Evolutionary conservation across 805 yeast genomes (phyloP).

Genomic region (Teunomyces gatunensis): DNA sequence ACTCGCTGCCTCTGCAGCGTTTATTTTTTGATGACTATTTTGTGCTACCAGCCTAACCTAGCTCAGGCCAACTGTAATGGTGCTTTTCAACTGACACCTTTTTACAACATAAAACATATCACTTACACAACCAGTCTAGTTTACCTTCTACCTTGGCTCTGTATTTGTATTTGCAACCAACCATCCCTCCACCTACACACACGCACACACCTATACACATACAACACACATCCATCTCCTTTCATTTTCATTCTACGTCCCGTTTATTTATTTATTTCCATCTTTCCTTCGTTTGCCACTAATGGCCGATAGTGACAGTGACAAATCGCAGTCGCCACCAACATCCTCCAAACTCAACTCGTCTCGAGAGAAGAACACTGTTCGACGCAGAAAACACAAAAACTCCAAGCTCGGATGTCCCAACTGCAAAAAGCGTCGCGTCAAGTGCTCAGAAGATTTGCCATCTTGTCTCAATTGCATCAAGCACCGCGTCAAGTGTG

Average conservation of each 20-base stretch:
- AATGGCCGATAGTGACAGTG: background rate
- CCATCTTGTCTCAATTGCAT: constrained; percentile 40
- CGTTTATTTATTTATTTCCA: background rate
- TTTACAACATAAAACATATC: too few relatives aligned
- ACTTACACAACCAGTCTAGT: too few relatives aligned
- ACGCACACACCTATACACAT: too few relatives aligned
- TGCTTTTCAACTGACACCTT: too few relatives aligned
- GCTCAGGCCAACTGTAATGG: background rate
- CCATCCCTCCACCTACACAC: background rate
- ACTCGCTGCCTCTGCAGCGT: background rate
- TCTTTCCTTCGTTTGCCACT: background rate
- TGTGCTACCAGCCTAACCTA: background rate
- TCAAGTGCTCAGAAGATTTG: constrained; percentile 45
- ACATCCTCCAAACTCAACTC: background rate
- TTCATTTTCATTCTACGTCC: background rate
- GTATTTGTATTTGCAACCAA: background rate
- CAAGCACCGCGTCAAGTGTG: constrained; percentile 40
- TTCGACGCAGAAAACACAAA: constrained; percentile 20
- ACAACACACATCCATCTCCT: background rate
- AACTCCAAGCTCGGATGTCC: constrained; percentile 44
- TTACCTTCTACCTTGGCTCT: too few relatives aligned
- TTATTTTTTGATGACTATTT: background rate
- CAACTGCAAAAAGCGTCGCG: constrained; percentile 49
- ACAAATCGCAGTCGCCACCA: background rate
- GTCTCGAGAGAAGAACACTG: constrained; percentile 5